A percentile compares a stretch with the other conserved stretches of the same genome.
Conservation (phyloP, 345 rosid species). For the Pistacia integerrima region DNA sequence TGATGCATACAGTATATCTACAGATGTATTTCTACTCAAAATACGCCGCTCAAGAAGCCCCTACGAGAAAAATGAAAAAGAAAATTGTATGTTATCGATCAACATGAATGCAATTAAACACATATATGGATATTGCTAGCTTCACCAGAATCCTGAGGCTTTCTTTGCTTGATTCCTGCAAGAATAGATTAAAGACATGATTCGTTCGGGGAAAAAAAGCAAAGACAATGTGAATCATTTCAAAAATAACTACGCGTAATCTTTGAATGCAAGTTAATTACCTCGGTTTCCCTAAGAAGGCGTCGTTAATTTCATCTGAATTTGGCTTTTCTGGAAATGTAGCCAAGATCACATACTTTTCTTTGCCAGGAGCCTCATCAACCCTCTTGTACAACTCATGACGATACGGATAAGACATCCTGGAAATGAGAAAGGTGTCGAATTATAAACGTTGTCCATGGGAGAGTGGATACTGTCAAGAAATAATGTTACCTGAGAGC, state of each 20-base stretch:
- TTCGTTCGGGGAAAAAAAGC: neutral
- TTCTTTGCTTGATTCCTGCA: slow-evolving; percentile 60
- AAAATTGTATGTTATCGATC: neutral
- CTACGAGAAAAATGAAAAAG: slow-evolving; percentile 34
- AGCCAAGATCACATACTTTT: slow-evolving; percentile 62
- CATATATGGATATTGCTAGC: slow-evolving; percentile 45
- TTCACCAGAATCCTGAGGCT: slow-evolving; percentile 72
- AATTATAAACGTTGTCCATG: slow-evolving; percentile 1
- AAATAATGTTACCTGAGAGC: slow-evolving; percentile 66
- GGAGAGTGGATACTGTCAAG: neutral
- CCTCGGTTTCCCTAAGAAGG: slow-evolving; percentile 73
- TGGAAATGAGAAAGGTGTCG: slow-evolving; percentile 13
- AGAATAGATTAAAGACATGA: neutral
- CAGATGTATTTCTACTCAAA: slow-evolving; percentile 21
- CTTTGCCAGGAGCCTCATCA: slow-evolving; percentile 51
- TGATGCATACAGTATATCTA: neutral
- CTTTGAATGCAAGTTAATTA: slow-evolving; percentile 15
- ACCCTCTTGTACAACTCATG: slow-evolving; percentile 83
- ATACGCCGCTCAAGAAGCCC: slow-evolving; percentile 62
- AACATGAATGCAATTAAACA: neutral
- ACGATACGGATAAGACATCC: slow-evolving; percentile 71
- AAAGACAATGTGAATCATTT: neutral
- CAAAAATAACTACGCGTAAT: neutral
- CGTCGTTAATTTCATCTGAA: slow-evolving; percentile 69
- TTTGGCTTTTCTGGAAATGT: slow-evolving; percentile 61